These are phyloP conservation scores for Ophiostoma ulmi DNA, from an alignment of 2,329 filamentous ascomycete species.

Conservation along the genomic window DNA sequence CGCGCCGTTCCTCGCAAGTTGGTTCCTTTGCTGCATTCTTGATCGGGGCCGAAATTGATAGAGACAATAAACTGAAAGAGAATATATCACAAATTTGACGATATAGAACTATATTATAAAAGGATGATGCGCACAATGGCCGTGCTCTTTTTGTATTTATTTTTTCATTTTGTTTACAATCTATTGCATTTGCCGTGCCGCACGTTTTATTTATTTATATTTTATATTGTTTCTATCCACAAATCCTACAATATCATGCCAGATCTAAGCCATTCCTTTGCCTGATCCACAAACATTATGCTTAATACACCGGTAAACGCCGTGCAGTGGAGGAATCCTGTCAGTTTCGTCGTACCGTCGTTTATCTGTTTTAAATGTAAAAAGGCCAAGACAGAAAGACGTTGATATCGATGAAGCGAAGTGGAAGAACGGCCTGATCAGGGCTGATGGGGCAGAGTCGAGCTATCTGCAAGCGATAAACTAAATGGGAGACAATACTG, in stretches of 20 bases:
- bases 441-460: not conserved
- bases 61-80: too few species aligned
- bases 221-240: too few species aligned
- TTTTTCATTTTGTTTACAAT: too few species aligned
- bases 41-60: not conserved
- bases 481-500: too few species aligned
- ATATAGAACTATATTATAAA: too few species aligned
- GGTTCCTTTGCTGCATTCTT: not conserved
- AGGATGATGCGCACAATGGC: too few species aligned
- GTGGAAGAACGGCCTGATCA: not conserved
- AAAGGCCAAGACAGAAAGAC: not conserved
- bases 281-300: not conserved
- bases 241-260: too few species aligned
- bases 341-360: not conserved
- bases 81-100: too few species aligned
- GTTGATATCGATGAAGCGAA: not conserved
- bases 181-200: too few species aligned
- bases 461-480: too few species aligned
- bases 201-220: too few species aligned
- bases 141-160: too few species aligned
- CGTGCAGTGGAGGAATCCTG: not conserved
- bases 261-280: not conserved
- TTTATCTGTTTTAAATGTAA: not conserved
- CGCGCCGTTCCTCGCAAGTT: slow-evolving; percentile 9
- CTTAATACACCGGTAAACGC: not conserved